Conservation (phyloP, 768 basidiomycete genomes). For the Termitomyces titanicus region DNA sequence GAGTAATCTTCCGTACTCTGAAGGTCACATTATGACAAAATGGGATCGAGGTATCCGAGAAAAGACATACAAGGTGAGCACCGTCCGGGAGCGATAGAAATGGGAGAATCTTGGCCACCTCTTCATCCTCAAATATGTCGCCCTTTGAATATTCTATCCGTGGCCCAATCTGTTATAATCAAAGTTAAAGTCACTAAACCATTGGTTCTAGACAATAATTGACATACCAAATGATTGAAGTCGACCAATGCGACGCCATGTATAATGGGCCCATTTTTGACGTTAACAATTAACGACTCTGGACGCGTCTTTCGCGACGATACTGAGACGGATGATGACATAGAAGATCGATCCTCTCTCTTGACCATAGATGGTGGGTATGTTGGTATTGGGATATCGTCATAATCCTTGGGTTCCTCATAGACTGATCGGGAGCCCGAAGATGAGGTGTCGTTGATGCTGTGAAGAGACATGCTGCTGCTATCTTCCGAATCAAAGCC, state of each 20-base stretch:
- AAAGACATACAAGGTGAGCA: constrained; percentile 76
- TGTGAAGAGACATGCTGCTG: constrained; percentile 44
- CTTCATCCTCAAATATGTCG: constrained; percentile 80
- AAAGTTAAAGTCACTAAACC: background rate
- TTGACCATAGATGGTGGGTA: constrained; percentile 56
- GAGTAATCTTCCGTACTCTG: constrained; percentile 93
- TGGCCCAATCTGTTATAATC: constrained; percentile 73
- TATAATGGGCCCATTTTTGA: constrained; percentile 58
- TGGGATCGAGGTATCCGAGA: constrained; percentile 2
- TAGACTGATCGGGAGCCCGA: constrained; percentile 47
- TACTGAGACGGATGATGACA: constrained; percentile 61
- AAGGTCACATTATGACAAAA: constrained; percentile 2
- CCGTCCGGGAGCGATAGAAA: constrained; percentile 97
- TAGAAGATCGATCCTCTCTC: constrained; percentile 48
- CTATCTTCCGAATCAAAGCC: constrained; percentile 56
- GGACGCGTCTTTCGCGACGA: constrained; percentile 73
- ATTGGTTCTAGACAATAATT: background rate
- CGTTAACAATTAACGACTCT: constrained; percentile 69
- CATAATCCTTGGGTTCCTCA: constrained; percentile 32
- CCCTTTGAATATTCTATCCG: constrained; percentile 82
- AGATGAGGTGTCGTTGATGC: constrained; percentile 43
- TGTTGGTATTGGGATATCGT: constrained; percentile 34
- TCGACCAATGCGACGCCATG: constrained; percentile 91
- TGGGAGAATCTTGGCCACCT: constrained; percentile 80
- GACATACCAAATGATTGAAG: constrained; percentile 85